Percentiles rank a stretch among this genome's conserved stretches.
Conservation (phyloP, 805 yeast species). For the Scheffersomyces amazonensis region DNA sequence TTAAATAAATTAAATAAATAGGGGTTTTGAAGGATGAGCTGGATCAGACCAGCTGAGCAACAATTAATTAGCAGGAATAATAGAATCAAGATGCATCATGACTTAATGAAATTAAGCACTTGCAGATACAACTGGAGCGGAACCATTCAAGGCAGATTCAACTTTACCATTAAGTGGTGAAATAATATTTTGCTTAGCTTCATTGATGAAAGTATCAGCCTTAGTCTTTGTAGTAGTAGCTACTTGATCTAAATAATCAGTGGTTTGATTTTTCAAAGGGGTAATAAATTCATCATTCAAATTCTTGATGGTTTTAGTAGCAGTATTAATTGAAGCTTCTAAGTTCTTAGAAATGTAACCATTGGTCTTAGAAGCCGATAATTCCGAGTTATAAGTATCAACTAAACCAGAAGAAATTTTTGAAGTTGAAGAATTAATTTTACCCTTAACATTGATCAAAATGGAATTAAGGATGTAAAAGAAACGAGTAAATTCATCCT, state of each 20-base stretch:
- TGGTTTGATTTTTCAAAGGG: conserved; percentile 39
- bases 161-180: background rate
- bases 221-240: conserved; percentile 31
- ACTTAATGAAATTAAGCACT: conserved; percentile 12
- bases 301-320: conserved; percentile 26
- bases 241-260: conserved; percentile 34
- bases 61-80: no score
- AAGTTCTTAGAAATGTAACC: conserved; percentile 30
- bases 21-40: no score
- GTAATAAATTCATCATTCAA: conserved; percentile 35
- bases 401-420: conserved; percentile 22
- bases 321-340: conserved; percentile 33
- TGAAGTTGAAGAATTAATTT: conserved; percentile 4
- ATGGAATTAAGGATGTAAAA: background rate
- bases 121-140: conserved; percentile 18
- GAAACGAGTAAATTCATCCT: conserved; percentile 12
- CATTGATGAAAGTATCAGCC: conserved; percentile 27
- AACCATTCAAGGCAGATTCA: conserved; percentile 9
- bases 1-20: no score
- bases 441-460: background rate
- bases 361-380: conserved; percentile 13
- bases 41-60: no score
- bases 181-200: conserved; percentile 14
- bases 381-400: conserved; percentile 33
- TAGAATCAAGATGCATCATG: no score